These are phyloP conservation scores for Platanthera zijinensis DNA, from an alignment of 106 monocot species.

Conservation along the genomic window DNA sequence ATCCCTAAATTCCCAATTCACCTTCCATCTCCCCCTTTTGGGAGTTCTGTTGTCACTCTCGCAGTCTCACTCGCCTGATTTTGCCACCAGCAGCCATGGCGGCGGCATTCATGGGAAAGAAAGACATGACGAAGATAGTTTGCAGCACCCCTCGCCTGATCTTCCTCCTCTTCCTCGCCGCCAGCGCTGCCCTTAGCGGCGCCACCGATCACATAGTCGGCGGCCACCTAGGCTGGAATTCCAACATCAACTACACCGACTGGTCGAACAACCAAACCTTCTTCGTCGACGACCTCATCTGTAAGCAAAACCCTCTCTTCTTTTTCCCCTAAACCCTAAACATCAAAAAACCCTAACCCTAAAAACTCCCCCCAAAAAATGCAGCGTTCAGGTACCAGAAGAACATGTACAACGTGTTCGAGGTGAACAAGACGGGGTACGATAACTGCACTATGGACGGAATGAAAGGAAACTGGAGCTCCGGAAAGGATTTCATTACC, in stretches of 20 bases:
- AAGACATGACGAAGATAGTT: not conserved
- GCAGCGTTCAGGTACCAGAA: constrained; percentile 93
- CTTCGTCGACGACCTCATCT: constrained; percentile 73
- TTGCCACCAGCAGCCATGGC: not conserved
- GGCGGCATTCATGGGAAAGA: not conserved
- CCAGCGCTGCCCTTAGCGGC: constrained; percentile 11
- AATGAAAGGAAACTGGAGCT: constrained; percentile 80
- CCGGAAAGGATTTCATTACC: constrained; percentile 89
- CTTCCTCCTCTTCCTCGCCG: constrained; percentile 14
- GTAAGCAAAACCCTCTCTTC: constrained; percentile 22
- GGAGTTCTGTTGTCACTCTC: too few relatives aligned
- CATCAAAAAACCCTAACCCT: constrained; percentile 2
- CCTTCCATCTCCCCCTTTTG: not conserved
- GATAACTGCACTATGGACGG: constrained; percentile 89
- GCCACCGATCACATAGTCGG: constrained; percentile 96
- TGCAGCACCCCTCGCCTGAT: not conserved
- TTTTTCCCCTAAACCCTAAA: not conserved
- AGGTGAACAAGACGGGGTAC: constrained; percentile 92
- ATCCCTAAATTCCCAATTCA: not conserved
- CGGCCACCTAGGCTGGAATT: constrained; percentile 79
- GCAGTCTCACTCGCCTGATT: too few relatives aligned
- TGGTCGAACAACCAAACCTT: constrained; percentile 96
- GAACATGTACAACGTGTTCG: constrained; percentile 80
- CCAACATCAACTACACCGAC: constrained; percentile 70
- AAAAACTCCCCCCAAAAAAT: not conserved